Conservation (phyloP, 139 green algal species). For the Monoraphidium neglectum region DNA sequence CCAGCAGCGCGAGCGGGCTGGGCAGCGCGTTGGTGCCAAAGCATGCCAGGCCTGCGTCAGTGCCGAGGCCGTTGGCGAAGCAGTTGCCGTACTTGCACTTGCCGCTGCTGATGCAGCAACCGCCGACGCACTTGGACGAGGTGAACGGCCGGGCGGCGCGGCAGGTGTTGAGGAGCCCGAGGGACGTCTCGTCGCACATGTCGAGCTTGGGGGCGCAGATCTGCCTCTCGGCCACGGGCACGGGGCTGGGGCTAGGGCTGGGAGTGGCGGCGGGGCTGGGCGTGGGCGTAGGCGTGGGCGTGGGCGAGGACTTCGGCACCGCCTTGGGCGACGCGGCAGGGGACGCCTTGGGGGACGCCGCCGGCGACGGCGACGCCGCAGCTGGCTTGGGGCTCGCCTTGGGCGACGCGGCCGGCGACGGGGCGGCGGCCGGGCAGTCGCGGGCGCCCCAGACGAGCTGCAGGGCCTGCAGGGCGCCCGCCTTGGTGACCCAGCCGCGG, state of each 20-base stretch:
- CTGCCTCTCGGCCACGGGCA: too few species aligned
- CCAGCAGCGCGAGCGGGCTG: constrained; percentile 2
- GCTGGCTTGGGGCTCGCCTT: neutral
- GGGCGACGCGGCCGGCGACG: neutral
- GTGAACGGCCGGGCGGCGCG: neutral
- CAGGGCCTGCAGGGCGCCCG: constrained; percentile 14
- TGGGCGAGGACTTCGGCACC: too few species aligned
- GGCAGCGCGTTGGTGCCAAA: constrained; percentile 19
- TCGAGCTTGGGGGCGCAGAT: neutral
- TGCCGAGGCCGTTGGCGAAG: too few species aligned
- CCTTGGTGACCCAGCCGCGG: constrained; percentile 3
- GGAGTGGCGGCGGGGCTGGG: too few species aligned
- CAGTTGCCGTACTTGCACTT: constrained; percentile 15
- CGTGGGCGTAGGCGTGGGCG: too few species aligned
- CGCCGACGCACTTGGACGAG: constrained; percentile 1
- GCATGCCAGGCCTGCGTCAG: constrained; percentile 16
- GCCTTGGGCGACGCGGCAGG: neutral
- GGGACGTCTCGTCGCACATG: neutral
- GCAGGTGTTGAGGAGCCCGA: neutral
- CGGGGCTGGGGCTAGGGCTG: too few species aligned
- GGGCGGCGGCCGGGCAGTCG: neutral
- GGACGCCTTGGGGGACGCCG: too few species aligned
- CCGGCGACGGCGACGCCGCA: too few species aligned
- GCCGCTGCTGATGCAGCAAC: constrained; percentile 26
- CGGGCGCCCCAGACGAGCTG: constrained; percentile 10